A percentile compares a stretch with the other conserved stretches of the same genome.
phyloP scores from a whole-genome alignment of 768 basidiomycete species.

The Suillus brevipes region DNA sequence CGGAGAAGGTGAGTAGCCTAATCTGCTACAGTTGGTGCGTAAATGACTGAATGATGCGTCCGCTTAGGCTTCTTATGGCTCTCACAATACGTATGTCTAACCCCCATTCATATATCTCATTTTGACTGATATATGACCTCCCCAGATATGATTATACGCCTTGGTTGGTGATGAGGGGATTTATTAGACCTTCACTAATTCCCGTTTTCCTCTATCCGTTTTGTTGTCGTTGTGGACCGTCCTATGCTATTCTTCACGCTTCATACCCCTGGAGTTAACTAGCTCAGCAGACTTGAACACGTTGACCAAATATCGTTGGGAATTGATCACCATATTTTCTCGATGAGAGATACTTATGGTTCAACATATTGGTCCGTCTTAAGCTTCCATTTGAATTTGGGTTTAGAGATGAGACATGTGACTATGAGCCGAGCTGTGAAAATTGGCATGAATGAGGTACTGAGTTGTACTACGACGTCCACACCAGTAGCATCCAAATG shows the following conservation, averaged over 20 bases:
- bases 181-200: background rate
- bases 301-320: background rate
- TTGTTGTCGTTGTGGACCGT: background rate
- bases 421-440: background rate
- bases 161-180: background rate
- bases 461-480: background rate
- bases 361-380: background rate
- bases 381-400: background rate
- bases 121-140: background rate
- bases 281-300: background rate
- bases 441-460: background rate
- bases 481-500: no score
- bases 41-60: conserved; percentile 9
- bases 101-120: background rate
- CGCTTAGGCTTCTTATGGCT: conserved; percentile 86
- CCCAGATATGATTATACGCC: background rate
- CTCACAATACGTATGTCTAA: conserved; percentile 84
- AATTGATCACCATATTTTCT: background rate
- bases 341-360: background rate
- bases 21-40: conserved; percentile 3
- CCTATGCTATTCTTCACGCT: conserved; percentile 3
- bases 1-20: conserved; percentile 71
- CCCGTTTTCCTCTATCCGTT: background rate
- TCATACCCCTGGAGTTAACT: conserved; percentile 1
- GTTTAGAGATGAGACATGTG: background rate